Evolutionary conservation across 345 rosid genomes (phyloP).

Genomic region (Dipteronia dyeriana): DNA sequence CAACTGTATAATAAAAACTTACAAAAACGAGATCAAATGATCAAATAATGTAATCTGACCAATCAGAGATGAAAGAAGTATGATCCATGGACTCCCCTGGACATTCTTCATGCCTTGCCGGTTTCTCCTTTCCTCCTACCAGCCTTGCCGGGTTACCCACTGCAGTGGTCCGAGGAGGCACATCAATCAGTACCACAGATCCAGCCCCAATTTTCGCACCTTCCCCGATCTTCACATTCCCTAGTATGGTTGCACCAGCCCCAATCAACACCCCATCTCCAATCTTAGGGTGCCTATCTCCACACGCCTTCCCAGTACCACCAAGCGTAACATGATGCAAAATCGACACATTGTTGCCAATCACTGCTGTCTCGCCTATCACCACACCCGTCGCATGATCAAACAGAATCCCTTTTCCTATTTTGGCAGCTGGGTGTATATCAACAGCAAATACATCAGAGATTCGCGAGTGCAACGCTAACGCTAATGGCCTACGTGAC

Average conservation of each 20-base stretch:
- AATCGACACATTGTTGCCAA: slow-evolving; percentile 91
- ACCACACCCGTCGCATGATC: slow-evolving; percentile 98
- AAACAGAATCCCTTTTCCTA: slow-evolving; percentile 82
- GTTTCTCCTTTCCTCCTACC: slow-evolving; percentile 84
- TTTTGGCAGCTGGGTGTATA: slow-evolving; percentile 92
- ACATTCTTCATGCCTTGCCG: slow-evolving; percentile 62
- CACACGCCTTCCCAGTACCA: slow-evolving; percentile 80
- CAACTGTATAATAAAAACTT: neutral
- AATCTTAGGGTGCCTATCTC: slow-evolving; percentile 89
- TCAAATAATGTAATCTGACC: slow-evolving; percentile 87
- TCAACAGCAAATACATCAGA: slow-evolving; percentile 93
- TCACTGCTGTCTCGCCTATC: slow-evolving; percentile 84
- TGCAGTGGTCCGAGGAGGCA: slow-evolving; percentile 76
- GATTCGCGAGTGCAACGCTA: slow-evolving; percentile 90
- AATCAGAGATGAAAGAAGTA: slow-evolving; percentile 82
- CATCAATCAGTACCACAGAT: slow-evolving; percentile 79
- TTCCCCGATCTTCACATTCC: slow-evolving; percentile 76
- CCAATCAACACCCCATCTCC: slow-evolving; percentile 95
- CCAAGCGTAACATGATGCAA: slow-evolving; percentile 94
- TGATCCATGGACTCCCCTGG: slow-evolving; percentile 99
- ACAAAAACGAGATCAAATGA: slow-evolving; percentile 23
- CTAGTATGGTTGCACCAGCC: slow-evolving; percentile 90
- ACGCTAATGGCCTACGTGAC: slow-evolving; percentile 74
- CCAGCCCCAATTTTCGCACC: slow-evolving; percentile 97
- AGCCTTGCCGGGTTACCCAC: slow-evolving; percentile 97